A percentile compares a stretch with the other conserved stretches of the same genome.
Evolutionary conservation across 2,329 filamentous ascomycete species (phyloP).

Genomic region (Colletotrichum agaves): DNA sequence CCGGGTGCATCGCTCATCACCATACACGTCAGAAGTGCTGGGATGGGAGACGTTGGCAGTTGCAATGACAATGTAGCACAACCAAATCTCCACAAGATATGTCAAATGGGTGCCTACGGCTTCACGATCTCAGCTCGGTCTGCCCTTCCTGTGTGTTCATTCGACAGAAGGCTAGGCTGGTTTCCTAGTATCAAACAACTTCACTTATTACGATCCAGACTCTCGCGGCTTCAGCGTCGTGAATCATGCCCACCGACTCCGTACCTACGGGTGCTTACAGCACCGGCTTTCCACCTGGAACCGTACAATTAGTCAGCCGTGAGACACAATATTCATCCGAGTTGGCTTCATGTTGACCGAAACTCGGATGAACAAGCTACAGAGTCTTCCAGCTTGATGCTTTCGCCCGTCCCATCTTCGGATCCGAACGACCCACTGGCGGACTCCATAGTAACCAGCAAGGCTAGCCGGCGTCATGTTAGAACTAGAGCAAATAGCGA

Average conservation of each 20-base stretch:
- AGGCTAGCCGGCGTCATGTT: neutral
- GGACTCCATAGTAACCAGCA: neutral
- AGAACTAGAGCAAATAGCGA: slow-evolving; percentile 47
- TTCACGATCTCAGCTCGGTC: neutral
- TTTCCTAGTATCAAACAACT: neutral
- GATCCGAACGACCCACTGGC: slow-evolving; percentile 49
- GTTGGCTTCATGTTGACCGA: neutral
- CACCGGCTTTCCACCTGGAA: slow-evolving; percentile 20
- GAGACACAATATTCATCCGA: neutral
- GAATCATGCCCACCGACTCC: neutral
- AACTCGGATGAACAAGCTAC: slow-evolving; percentile 10
- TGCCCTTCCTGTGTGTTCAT: neutral
- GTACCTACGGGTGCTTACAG: neutral
- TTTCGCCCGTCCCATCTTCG: slow-evolving; percentile 31
- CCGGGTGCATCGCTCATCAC: slow-evolving; percentile 7
- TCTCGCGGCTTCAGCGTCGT: neutral
- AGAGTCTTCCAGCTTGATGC: slow-evolving; percentile 18
- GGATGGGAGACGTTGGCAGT: neutral
- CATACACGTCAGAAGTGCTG: neutral
- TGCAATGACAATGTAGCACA: neutral
- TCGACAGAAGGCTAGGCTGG: slow-evolving; percentile 1
- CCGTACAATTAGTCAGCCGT: slow-evolving; percentile 25
- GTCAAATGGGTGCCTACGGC: neutral
- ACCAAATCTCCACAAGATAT: neutral
- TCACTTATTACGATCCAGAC: no score